Base-by-base conservation (phyloP, 495 filamentous ascomycete species). In the Extremus antarcticus region DNA sequence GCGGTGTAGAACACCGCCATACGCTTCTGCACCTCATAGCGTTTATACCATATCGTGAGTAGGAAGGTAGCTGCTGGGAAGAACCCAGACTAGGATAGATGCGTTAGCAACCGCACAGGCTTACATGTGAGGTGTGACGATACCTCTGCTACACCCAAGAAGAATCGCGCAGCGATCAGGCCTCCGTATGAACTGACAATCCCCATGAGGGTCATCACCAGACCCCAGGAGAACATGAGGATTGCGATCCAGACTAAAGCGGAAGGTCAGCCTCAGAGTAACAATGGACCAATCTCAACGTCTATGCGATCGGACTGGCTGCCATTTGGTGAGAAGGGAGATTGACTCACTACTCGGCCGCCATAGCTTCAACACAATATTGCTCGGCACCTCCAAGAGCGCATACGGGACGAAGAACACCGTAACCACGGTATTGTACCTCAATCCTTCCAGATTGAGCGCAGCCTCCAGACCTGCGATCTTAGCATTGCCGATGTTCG, bases 11-110 rank as follows among this genome's bases (percentile, higher is more conserved):
- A 89, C 45, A 84, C 70, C 4, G 83, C 84, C 57, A 82, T 77
- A 24, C 85, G 77, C 51, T 72, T 78, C 60, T 88, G 85, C n/a
- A 76, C 77, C 61, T 82, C 78, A 55, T 82, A 77, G 1, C 81
- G 69, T 11, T 20, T n/a, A 17, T 48, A 48, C 46, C 46, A 48
- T 23, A 25, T 48, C 46, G 46, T 48, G 46, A 48, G 20, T 13
- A 48, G 84, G 60, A 86, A 89, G 1, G 83, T 80, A 20, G 84
- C 78, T 13, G 84, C 86, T 1, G 86, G 85, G 63, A 83, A 88
- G 9, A 89, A 69, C 29, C 86, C 78, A 32, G 66, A 35, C 29
- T 35, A 29, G 41, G 21, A 7, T 21, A n/a, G 10, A 10, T 21
- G 20, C 3, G 16, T 29, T 3, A 9, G 3, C 3, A 23, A 24